These are phyloP conservation scores for Microdochium trichocladiopsis DNA, from an alignment of 2,329 filamentous ascomycete species.

Conservation along the genomic window DNA sequence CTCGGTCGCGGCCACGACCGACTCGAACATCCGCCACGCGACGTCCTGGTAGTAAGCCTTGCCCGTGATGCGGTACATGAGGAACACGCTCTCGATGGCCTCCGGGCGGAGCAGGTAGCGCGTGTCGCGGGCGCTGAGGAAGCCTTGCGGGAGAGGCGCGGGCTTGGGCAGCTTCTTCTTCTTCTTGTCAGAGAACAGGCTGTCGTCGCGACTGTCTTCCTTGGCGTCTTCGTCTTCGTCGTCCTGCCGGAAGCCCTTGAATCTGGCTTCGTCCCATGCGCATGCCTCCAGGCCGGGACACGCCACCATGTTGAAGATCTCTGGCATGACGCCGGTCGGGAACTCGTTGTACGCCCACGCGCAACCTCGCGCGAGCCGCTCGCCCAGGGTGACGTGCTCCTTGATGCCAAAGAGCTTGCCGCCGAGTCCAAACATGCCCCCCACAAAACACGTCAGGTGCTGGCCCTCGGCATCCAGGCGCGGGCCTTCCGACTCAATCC, in stretches of 20 bases:
- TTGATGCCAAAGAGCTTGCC: slow-evolving; percentile 35
- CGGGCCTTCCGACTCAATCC: slow-evolving; percentile 13
- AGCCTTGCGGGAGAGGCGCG: slow-evolving; percentile 43
- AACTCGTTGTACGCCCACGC: slow-evolving; percentile 50
- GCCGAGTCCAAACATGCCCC: slow-evolving; percentile 39
- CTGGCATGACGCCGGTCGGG: slow-evolving; percentile 52
- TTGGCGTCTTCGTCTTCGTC: neutral
- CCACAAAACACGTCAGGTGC: slow-evolving; percentile 39
- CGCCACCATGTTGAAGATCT: slow-evolving; percentile 37
- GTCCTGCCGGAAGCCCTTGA: slow-evolving; percentile 9
- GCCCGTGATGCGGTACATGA: slow-evolving; percentile 46
- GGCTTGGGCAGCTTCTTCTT: neutral
- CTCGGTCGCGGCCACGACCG: slow-evolving; percentile 36
- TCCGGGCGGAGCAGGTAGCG: slow-evolving; percentile 43
- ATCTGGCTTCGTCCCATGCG: slow-evolving; percentile 33
- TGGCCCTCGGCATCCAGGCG: slow-evolving; percentile 25
- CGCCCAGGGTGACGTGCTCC: slow-evolving; percentile 37
- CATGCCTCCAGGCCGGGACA: slow-evolving; percentile 9
- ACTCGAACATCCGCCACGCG: slow-evolving; percentile 46
- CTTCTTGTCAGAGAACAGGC: neutral
- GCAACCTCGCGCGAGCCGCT: slow-evolving; percentile 45
- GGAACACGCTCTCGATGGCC: slow-evolving; percentile 45
- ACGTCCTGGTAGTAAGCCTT: slow-evolving; percentile 37
- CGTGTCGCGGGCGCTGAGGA: slow-evolving; percentile 47
- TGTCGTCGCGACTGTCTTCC: neutral